Evolutionary conservation across 2,329 filamentous ascomycete species (phyloP).

Genomic region (Botrytis fragariae): DNA sequence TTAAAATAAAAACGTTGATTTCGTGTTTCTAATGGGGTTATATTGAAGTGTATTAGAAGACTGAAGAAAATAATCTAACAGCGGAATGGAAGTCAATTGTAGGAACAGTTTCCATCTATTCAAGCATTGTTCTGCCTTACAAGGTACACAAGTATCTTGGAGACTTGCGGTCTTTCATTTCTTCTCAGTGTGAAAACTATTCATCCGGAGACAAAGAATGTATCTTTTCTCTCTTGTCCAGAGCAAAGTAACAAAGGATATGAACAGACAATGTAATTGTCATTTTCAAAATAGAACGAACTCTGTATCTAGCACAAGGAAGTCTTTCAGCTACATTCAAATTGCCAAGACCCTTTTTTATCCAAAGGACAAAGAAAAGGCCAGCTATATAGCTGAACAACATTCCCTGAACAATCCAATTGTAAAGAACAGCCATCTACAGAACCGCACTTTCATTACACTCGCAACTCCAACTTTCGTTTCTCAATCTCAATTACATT

Average conservation of each 20-base stretch:
- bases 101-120: background rate
- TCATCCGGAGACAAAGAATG: background rate
- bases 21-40: background rate
- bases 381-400: background rate
- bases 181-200: background rate
- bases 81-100: too few species aligned
- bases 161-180: background rate
- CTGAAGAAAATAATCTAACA: background rate
- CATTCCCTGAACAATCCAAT: background rate
- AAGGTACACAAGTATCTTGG: background rate
- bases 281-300: background rate
- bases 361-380: background rate
- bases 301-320: background rate
- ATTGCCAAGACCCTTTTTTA: background rate
- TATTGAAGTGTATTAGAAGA: background rate
- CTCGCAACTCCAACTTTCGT: background rate
- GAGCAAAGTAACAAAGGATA: background rate
- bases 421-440: constrained; percentile 8
- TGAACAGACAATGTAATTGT: background rate
- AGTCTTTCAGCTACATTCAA: background rate
- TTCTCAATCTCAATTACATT: background rate
- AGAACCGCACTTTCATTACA: background rate
- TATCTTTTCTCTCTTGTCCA: background rate
- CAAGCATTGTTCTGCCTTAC: constrained; percentile 6
- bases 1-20: background rate